Evolutionary conservation across 306 rosid species (phyloP).

Genomic region (Cucurbita argyrosperma): DNA sequence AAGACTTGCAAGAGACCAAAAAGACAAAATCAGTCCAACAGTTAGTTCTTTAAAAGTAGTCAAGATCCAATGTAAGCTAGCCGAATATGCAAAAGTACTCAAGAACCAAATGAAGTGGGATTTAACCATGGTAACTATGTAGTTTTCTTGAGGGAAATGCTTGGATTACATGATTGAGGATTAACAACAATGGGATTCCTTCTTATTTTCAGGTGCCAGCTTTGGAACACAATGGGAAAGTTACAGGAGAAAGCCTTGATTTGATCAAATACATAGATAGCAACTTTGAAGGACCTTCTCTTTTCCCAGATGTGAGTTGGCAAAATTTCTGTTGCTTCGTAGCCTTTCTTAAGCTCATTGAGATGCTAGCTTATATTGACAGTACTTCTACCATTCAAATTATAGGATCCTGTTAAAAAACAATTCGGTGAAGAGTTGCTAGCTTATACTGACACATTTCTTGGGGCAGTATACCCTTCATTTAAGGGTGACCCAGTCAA

Average conservation of each 20-base stretch:
- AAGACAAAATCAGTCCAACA: background rate
- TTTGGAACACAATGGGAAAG: constrained; percentile 75
- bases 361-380: background rate
- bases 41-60: background rate
- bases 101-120: background rate
- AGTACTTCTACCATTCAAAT: background rate
- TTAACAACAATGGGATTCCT: background rate
- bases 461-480: constrained; percentile 16
- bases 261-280: constrained; percentile 62
- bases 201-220: constrained; percentile 48
- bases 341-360: background rate
- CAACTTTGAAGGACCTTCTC: constrained; percentile 44
- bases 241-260: constrained; percentile 84
- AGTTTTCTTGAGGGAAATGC: background rate
- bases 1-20: background rate
- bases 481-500: constrained; percentile 29
- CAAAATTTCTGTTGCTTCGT: background rate
- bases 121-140: background rate
- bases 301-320: constrained; percentile 42
- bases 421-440: constrained; percentile 40
- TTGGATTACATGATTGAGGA: background rate
- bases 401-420: constrained; percentile 41
- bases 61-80: background rate
- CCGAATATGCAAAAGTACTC: background rate
- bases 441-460: constrained; percentile 29